These are phyloP conservation scores for Mycogone perniciosa DNA, from an alignment of 2,329 filamentous ascomycete species.

Conservation along the genomic window DNA sequence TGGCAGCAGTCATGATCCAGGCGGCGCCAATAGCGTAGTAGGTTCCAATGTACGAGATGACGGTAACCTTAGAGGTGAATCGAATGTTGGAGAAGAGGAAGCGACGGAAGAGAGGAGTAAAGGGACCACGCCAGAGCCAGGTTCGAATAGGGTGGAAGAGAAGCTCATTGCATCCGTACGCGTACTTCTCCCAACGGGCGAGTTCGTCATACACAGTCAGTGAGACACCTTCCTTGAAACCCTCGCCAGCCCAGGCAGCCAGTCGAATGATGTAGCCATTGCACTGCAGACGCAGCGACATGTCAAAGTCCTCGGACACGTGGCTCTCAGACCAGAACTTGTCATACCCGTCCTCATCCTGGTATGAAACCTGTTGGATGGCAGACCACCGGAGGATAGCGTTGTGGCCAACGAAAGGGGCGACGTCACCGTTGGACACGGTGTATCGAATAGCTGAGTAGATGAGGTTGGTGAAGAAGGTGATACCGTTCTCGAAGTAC, in stretches of 20 bases:
- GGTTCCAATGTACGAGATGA: constrained; percentile 71
- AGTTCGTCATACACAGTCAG: constrained; percentile 80
- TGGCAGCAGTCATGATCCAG: constrained; percentile 65
- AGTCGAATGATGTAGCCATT: constrained; percentile 67
- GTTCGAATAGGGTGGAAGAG: constrained; percentile 71
- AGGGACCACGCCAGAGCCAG: constrained; percentile 68
- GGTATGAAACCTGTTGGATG: constrained; percentile 65
- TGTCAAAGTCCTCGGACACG: constrained; percentile 77
- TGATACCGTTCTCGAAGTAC: constrained; percentile 66
- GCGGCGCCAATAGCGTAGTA: constrained; percentile 74
- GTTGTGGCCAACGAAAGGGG: constrained; percentile 77
- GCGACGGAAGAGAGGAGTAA: constrained; percentile 69
- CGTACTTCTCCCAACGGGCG: constrained; percentile 81
- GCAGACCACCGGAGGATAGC: constrained; percentile 70
- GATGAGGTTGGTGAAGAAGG: constrained; percentile 67
- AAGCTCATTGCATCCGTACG: constrained; percentile 76
- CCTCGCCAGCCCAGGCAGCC: constrained; percentile 66
- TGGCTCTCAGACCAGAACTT: constrained; percentile 79
- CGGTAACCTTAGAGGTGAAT: constrained; percentile 68
- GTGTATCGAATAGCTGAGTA: constrained; percentile 72
- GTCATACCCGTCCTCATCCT: constrained; percentile 63
- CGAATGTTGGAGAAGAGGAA: constrained; percentile 70
- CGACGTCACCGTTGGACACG: constrained; percentile 70
- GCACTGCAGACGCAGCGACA: constrained; percentile 70
- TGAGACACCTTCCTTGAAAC: constrained; percentile 78